A percentile compares a stretch with the other conserved stretches of the same genome.
Conservation (phyloP, 2,329 filamentous ascomycete genomes). For the Pyrenophora teres region DNA sequence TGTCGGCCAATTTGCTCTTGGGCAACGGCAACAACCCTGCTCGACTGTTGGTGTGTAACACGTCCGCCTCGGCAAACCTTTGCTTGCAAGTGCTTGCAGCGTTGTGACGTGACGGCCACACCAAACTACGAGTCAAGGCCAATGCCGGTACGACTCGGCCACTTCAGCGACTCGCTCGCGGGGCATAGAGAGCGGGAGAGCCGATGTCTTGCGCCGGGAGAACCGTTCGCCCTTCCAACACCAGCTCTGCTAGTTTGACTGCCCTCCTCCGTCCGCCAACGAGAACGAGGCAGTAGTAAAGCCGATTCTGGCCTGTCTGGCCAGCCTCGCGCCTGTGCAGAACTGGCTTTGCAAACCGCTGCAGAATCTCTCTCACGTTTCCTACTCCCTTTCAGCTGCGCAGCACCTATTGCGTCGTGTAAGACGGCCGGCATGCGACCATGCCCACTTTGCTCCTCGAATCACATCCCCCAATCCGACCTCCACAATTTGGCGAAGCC, state of each 20-base stretch:
- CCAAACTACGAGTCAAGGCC: constrained; percentile 19
- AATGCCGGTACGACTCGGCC: constrained; percentile 34
- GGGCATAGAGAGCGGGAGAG: constrained; percentile 24
- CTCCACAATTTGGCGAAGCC: constrained; percentile 31
- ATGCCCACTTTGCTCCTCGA: constrained; percentile 29
- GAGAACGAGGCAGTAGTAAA: constrained; percentile 19
- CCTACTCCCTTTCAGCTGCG: constrained; percentile 23
- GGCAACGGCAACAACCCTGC: constrained; percentile 11
- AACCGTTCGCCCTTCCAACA: constrained; percentile 13
- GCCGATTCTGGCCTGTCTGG: constrained; percentile 18
- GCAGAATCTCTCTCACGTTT: constrained; percentile 4
- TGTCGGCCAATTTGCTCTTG: constrained; percentile 31
- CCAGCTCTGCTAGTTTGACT: neutral
- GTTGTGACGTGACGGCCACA: constrained; percentile 32
- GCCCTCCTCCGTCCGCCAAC: neutral
- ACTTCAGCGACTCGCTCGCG: constrained; percentile 37
- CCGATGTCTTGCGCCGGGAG: constrained; percentile 26
- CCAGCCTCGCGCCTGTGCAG: constrained; percentile 17
- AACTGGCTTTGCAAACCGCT: no score
- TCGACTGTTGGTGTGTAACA: constrained; percentile 33
- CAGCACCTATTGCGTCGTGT: constrained; percentile 22
- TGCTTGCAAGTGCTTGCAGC: neutral
- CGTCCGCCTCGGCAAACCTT: constrained; percentile 8
- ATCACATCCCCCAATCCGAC: constrained; percentile 35
- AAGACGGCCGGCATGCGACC: constrained; percentile 25